A percentile compares a stretch with the other conserved stretches of the same genome.
These are phyloP conservation scores for Pleurotus salmoneostramineus DNA, from an alignment of 768 basidiomycete species.

Conservation along the genomic window DNA sequence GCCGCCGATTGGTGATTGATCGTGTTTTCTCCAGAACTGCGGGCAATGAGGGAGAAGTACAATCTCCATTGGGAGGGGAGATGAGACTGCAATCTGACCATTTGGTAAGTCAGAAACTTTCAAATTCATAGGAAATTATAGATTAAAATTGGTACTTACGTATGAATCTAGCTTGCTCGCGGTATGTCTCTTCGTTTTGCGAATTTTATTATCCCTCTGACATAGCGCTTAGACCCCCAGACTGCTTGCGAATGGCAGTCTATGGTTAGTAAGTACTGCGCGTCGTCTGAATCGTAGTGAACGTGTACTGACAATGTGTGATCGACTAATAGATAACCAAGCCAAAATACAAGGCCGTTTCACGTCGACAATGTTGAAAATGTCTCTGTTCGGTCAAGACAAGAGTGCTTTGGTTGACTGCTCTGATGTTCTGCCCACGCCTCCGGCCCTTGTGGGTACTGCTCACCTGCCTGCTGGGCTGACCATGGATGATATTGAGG, in stretches of 20 bases:
- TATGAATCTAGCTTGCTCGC: slow-evolving; percentile 13
- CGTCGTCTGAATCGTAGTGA: neutral
- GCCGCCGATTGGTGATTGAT: slow-evolving; percentile 8
- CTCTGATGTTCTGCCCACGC: slow-evolving; percentile 29
- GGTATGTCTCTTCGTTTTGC: slow-evolving; percentile 7
- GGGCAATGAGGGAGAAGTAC: slow-evolving; percentile 17
- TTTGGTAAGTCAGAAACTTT: neutral
- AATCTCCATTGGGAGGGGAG: slow-evolving; percentile 13
- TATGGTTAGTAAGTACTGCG: slow-evolving; percentile 18
- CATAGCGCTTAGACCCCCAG: slow-evolving; percentile 18
- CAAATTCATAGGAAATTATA: neutral
- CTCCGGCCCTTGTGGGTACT: slow-evolving; percentile 9
- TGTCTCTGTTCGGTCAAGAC: slow-evolving; percentile 25
- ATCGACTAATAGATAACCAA: slow-evolving; percentile 14
- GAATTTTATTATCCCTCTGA: slow-evolving; percentile 9
- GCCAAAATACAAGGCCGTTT: slow-evolving; percentile 17
- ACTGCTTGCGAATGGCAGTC: slow-evolving; percentile 34
- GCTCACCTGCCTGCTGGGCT: slow-evolving; percentile 22
- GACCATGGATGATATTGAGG: slow-evolving; percentile 17
- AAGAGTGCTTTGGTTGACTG: slow-evolving; percentile 22
- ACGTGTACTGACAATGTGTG: neutral
- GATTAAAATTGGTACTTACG: no score
- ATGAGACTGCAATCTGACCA: slow-evolving; percentile 16
- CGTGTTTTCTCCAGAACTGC: slow-evolving; percentile 16
- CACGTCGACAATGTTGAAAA: slow-evolving; percentile 25